Percentiles rank a stretch among this genome's conserved stretches.
phyloP scores from a whole-genome alignment of 2,329 filamentous ascomycete species.

The Colletotrichum karsti region DNA sequence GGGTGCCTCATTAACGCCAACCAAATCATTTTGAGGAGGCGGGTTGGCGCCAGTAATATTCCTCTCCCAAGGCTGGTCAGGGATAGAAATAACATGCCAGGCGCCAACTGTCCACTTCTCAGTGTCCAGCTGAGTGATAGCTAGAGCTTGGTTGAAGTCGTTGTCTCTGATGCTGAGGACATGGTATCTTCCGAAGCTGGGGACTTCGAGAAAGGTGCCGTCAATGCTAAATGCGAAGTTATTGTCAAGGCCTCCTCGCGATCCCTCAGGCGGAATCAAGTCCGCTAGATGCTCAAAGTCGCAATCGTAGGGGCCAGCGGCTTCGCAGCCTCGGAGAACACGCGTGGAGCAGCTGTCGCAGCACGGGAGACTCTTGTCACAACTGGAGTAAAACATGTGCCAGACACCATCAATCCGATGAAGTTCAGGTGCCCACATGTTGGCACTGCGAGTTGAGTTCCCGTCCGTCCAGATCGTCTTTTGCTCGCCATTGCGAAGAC shows the following conservation, averaged over 20 bases:
- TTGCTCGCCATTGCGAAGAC: conserved; percentile 4
- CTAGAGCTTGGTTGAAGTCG: not conserved
- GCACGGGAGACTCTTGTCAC: conserved; percentile 25
- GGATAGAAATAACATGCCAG: not conserved
- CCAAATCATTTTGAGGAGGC: not conserved
- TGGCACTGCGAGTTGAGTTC: conserved; percentile 12
- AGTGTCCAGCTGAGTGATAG: not conserved
- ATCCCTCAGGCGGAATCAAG: not conserved
- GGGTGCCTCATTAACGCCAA: not conserved
- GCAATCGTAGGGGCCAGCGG: not conserved
- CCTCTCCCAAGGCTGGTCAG: not conserved
- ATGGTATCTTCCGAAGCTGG: not conserved
- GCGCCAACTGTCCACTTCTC: not conserved
- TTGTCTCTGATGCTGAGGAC: not conserved
- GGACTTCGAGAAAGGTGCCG: not conserved
- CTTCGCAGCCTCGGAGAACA: not conserved
- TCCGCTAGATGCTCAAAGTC: not conserved
- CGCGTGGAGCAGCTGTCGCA: not conserved
- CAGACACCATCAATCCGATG: conserved; percentile 31
- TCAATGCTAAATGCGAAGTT: not conserved
- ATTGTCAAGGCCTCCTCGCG: not conserved
- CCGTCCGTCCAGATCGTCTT: conserved; percentile 11
- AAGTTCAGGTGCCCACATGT: conserved; percentile 31
- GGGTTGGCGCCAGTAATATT: not conserved
- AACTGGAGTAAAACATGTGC: conserved; percentile 31